These are phyloP conservation scores for Aspergillus nidulans DNA, from an alignment of 495 filamentous ascomycete genomes.

Conservation along the genomic window DNA sequence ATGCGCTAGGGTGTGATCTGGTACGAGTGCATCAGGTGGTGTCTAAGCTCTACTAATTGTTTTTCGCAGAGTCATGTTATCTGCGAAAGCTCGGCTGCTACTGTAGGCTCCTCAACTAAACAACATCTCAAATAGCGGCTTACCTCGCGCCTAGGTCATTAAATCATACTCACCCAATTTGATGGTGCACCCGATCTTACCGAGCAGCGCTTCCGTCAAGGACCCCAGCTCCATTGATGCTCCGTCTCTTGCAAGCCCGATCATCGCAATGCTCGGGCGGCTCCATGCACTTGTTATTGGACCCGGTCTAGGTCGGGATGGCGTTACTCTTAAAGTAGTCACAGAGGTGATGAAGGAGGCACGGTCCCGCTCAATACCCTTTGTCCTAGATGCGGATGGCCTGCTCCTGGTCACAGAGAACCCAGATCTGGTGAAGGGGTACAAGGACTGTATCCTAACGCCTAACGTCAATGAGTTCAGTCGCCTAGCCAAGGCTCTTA, in stretches of 20 bases:
- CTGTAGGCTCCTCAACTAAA: constrained; percentile 24
- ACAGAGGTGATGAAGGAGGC: constrained; percentile 76
- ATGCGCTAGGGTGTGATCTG: constrained; percentile 66
- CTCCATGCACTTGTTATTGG: constrained; percentile 93
- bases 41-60: background rate
- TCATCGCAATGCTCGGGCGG: constrained; percentile 76
- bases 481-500: constrained; percentile 66
- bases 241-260: constrained; percentile 59
- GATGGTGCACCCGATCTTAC: constrained; percentile 97
- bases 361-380: constrained; percentile 63
- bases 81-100: constrained; percentile 82
- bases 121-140: background rate
- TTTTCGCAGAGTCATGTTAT: constrained; percentile 81
- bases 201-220: constrained; percentile 53
- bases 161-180: constrained; percentile 97
- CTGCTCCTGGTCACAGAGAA: constrained; percentile 68
- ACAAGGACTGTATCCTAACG: constrained; percentile 81
- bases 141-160: constrained; percentile 54
- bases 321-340: constrained; percentile 83
- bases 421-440: constrained; percentile 75
- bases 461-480: constrained; percentile 94
- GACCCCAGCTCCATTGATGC: constrained; percentile 42
- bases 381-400: constrained; percentile 92
- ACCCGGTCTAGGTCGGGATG: constrained; percentile 85
- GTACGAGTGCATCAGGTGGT: constrained; percentile 35